phyloP scores from a whole-genome alignment of 148 eudicot species.

The Cornus florida region DNA sequence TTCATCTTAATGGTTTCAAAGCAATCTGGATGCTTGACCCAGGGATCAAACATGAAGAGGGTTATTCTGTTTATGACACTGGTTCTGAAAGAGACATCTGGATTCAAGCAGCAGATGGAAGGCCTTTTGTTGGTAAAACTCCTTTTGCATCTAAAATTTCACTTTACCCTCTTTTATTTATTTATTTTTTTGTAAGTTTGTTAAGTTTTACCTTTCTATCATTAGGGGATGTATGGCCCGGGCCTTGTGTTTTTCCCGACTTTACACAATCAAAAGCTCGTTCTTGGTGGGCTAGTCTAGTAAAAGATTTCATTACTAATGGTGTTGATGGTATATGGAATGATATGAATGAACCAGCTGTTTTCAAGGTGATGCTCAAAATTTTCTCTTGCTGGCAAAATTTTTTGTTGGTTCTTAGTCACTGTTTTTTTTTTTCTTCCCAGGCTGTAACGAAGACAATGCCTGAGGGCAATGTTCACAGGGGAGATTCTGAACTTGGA shows the following conservation, averaged over 20 bases:
- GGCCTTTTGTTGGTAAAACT: slow-evolving; percentile 72
- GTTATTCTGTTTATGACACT: slow-evolving; percentile 87
- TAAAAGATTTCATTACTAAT: slow-evolving; percentile 68
- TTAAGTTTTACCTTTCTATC: slow-evolving; percentile 8
- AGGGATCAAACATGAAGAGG: slow-evolving; percentile 82
- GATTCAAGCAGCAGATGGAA: slow-evolving; percentile 82
- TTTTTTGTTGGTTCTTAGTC: background rate
- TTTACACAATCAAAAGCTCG: slow-evolving; percentile 85
- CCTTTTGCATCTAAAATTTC: background rate
- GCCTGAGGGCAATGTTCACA: slow-evolving; percentile 92
- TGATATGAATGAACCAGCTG: slow-evolving; percentile 99
- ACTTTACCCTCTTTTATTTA: background rate
- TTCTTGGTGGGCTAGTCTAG: slow-evolving; percentile 93
- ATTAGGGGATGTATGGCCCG: slow-evolving; percentile 97
- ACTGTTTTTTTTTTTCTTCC: slow-evolving; percentile 1
- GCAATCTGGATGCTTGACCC: slow-evolving; percentile 99
- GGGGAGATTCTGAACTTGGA: slow-evolving; percentile 86
- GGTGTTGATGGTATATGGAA: slow-evolving; percentile 99
- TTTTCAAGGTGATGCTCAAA: slow-evolving; percentile 63
- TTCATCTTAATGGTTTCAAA: slow-evolving; percentile 79
- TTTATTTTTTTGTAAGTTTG: background rate
- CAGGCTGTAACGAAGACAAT: slow-evolving; percentile 86
- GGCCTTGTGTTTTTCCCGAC: slow-evolving; percentile 97
- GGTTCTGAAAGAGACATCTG: slow-evolving; percentile 78
- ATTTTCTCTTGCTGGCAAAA: slow-evolving; percentile 5